phyloP scores from a whole-genome alignment of 2,329 filamentous ascomycete genomes.

The Fusarium sp. region DNA sequence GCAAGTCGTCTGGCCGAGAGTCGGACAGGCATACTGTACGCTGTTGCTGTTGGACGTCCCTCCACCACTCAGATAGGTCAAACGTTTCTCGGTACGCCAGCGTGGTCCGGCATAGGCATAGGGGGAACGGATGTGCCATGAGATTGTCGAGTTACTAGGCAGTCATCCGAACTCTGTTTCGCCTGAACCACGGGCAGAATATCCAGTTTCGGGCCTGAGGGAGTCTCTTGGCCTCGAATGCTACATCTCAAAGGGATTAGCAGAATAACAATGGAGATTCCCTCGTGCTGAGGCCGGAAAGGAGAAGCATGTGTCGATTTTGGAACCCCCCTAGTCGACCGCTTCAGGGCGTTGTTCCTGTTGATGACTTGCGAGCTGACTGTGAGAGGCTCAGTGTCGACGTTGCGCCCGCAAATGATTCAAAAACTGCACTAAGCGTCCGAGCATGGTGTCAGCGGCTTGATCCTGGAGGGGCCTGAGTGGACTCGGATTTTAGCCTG shows the following conservation, averaged over 20 bases:
- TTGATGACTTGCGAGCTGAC: slow-evolving; percentile 31
- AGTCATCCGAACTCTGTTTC: neutral
- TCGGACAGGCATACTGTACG: neutral
- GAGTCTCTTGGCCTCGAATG: neutral
- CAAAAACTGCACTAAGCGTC: slow-evolving; percentile 38
- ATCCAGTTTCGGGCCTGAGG: neutral
- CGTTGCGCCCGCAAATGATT: slow-evolving; percentile 46
- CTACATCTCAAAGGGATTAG: slow-evolving; percentile 7
- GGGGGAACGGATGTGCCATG: neutral
- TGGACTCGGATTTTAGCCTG: slow-evolving; percentile 35
- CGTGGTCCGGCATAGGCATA: neutral
- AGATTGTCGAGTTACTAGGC: neutral
- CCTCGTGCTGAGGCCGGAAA: slow-evolving; percentile 30
- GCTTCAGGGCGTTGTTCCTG: slow-evolving; percentile 24
- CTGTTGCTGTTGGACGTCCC: neutral
- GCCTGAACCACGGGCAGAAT: neutral
- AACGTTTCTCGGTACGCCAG: neutral
- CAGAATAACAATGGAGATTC: neutral
- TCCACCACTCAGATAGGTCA: neutral
- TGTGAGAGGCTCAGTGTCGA: slow-evolving; percentile 38
- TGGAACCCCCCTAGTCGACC: slow-evolving; percentile 24
- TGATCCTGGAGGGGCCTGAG: slow-evolving; percentile 19
- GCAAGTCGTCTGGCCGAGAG: neutral
- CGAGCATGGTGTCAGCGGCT: slow-evolving; percentile 43
- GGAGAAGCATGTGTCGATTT: slow-evolving; percentile 15